These are phyloP conservation scores for Trichoderma arundinaceum DNA, from an alignment of 2,329 filamentous ascomycete species.

Conservation along the genomic window DNA sequence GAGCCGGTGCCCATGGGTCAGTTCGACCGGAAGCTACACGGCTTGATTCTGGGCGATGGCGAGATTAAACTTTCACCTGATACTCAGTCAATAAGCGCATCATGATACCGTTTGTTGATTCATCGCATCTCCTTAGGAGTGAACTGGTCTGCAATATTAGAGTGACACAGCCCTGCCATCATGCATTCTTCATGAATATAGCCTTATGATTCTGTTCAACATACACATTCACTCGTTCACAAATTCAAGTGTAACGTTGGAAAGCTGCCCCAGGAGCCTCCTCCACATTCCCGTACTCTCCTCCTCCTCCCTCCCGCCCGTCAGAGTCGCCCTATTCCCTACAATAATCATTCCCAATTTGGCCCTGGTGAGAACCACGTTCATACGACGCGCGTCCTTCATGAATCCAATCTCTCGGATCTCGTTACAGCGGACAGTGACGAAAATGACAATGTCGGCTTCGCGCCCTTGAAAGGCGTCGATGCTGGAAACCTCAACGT, in stretches of 20 bases:
- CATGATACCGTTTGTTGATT: neutral
- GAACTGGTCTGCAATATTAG: neutral
- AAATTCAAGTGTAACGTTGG: neutral
- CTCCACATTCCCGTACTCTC: constrained; percentile 33
- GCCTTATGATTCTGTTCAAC: neutral
- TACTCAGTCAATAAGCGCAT: constrained; percentile 9
- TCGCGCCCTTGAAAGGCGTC: constrained; percentile 52
- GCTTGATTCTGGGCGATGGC: constrained; percentile 75
- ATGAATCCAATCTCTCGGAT: constrained; percentile 48
- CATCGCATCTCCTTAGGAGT: too few relatives aligned
- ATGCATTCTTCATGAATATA: neutral
- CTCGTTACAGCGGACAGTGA: constrained; percentile 50
- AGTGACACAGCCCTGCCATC: neutral
- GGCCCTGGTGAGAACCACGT: constrained; percentile 49
- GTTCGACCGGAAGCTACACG: constrained; percentile 81
- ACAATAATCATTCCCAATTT: constrained; percentile 45
- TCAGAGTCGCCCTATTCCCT: constrained; percentile 41
- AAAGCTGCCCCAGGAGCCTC: constrained; percentile 12
- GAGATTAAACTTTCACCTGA: constrained; percentile 50
- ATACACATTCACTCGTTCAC: neutral
- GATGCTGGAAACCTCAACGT: constrained; percentile 48
- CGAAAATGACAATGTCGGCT: constrained; percentile 51
- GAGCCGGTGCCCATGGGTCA: constrained; percentile 74
- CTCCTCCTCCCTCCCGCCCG: constrained; percentile 27
- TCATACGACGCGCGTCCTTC: constrained; percentile 48